Evolutionary conservation across 2,329 filamentous ascomycete species (phyloP), one percentile per base, ranked within the genome.

Genomic region (Amylocarpus encephaloides): DNA sequence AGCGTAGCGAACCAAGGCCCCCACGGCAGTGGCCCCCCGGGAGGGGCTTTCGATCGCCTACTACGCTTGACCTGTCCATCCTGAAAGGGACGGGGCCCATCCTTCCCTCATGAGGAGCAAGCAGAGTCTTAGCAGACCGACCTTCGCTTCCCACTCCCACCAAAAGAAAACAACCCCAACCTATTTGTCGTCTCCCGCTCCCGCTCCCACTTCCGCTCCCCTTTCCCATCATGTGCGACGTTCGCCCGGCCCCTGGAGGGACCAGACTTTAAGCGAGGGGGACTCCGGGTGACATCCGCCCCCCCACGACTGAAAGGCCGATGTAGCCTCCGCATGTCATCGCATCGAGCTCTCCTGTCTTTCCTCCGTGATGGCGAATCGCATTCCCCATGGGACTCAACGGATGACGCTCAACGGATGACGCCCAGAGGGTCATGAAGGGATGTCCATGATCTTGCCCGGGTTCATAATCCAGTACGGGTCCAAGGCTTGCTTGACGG

Each of bases 391-490:
- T 40, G 18, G 5, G 11, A 16, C 6, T 40, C 5, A 3, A 16
- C 5, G 5, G 10, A 40, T 11, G 6, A 40, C 19, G 5, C 18
- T 19, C 18, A 5, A 19, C 5, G 7, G 22, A 4, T 26, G 6
- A 11, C 18, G 16, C 6, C 15, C 36, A 13, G 4, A 45, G 10
- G 16, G n/a, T 43, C 15, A 48, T 3, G 41, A 47, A 13, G 74
- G 74, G 15, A 80, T 71, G 58, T 94, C 86, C 68, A 95, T 90
- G 56, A 95, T 92, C 72, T 95, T 95, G 1, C 89, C 89, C 0
- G 90, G 90, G 59, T 95, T 95, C 79, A 95, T 80, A 50, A 95
- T 80, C 87, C 90, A 94, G 44, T 83, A 70, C 1, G 90, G 90
- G 71, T 95, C 90, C 42, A 95, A 71, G 9, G 88, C 81, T n/a